Conservation (phyloP, 2,329 filamentous ascomycete species). For the Chrysoporthe puriensis region DNA sequence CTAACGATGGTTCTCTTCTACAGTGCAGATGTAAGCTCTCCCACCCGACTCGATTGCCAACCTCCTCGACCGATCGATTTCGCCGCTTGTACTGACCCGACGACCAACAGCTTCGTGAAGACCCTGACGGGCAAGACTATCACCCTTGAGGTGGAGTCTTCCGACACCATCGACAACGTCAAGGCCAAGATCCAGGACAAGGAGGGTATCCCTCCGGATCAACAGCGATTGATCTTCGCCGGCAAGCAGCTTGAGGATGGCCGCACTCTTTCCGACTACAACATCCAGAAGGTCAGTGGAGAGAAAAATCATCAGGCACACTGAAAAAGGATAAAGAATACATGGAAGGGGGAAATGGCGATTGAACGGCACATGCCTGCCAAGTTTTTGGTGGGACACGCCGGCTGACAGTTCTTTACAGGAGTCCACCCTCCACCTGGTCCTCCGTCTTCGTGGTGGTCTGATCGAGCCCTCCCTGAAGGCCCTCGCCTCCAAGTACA, state of each 20-base stretch:
- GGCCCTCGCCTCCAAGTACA: conserved; percentile 98
- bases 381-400: conserved; percentile 7
- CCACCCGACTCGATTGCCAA: conserved; percentile 31
- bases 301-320: background rate
- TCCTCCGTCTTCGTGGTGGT: conserved; percentile 98
- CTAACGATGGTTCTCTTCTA: conserved; percentile 36
- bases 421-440: conserved; percentile 98
- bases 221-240: conserved; percentile 98
- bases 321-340: conserved; percentile 14
- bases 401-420: conserved; percentile 42
- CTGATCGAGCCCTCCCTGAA: conserved; percentile 99
- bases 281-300: conserved; percentile 91
- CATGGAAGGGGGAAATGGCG: conserved; percentile 10
- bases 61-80: conserved; percentile 30
- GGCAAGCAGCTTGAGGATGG: conserved; percentile 99
- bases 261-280: conserved; percentile 96
- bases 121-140: conserved; percentile 99
- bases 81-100: conserved; percentile 27
- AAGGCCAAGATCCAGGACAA: conserved; percentile 99
- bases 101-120: conserved; percentile 87
- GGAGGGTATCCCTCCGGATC: conserved; percentile 97
- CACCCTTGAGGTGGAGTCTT: conserved; percentile 99
- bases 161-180: conserved; percentile 99
- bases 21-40: conserved; percentile 86
- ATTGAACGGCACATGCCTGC: background rate